Percentiles rank a stretch among this genome's conserved stretches.
These are phyloP conservation scores for Phytopythium vexans DNA, from an alignment of 352 stramenopile species.

Conservation along the genomic window DNA sequence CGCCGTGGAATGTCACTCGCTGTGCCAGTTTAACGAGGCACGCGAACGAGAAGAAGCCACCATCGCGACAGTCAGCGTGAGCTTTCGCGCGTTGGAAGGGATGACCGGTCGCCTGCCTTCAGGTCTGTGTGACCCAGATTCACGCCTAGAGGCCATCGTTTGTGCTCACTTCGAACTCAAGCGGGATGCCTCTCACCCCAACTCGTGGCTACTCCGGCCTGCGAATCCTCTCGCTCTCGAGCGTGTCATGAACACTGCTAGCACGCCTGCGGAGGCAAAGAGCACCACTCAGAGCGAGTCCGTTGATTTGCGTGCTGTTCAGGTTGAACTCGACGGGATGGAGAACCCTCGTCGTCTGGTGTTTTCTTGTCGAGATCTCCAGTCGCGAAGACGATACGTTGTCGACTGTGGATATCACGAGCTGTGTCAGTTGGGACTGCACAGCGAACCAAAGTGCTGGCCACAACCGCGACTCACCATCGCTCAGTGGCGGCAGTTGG, in stretches of 20 bases:
- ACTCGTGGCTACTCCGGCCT: no score
- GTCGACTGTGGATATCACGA: slow-evolving; percentile 41
- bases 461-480: slow-evolving; percentile 4
- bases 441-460: slow-evolving; percentile 4
- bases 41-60: slow-evolving; percentile 22
- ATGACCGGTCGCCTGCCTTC: slow-evolving; percentile 5
- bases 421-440: slow-evolving; percentile 10
- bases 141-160: neutral
- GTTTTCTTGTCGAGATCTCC: slow-evolving; percentile 50
- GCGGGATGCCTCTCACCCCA: no score
- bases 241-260: no score
- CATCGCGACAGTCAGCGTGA: slow-evolving; percentile 17
- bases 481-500: slow-evolving; percentile 24
- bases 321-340: slow-evolving; percentile 41
- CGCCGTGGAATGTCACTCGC: slow-evolving; percentile 6
- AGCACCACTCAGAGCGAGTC: no score
- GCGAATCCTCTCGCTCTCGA: no score
- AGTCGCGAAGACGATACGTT: slow-evolving; percentile 41
- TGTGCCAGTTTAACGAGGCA: slow-evolving; percentile 1
- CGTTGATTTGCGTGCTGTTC: slow-evolving; percentile 30
- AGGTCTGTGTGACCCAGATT: neutral
- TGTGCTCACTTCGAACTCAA: no score
- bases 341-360: slow-evolving; percentile 34
- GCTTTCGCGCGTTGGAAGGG: slow-evolving; percentile 27
- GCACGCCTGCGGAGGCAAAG: no score